Base-by-base conservation (phyloP, 192 early-diverging fungal genomes). In the Allomyces macrogynus region DNA sequence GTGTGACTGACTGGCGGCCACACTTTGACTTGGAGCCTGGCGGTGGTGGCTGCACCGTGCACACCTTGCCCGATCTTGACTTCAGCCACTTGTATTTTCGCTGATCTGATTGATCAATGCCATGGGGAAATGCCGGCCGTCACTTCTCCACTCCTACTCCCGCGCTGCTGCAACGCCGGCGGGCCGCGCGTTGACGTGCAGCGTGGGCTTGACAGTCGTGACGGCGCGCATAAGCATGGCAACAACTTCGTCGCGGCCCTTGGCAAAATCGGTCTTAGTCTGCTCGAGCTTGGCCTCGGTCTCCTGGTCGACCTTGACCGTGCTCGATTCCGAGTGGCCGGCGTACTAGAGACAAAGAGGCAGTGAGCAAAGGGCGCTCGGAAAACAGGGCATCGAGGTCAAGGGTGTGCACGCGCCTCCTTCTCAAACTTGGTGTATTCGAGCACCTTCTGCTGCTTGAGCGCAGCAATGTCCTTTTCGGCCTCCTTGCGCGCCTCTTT, bases 401-500 rank as follows among this genome's bases (percentile, higher is more conserved):
- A 63, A 65, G 11, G 14, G 66, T 11, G n/a, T 24, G 5, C 18
- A 63, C 63, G 23, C n/a, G 86, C 87, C 75, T 84, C 75, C 68
- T 80, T 75, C 62, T 89, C 87, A 72, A 84, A 91, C 27, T 70
- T 68, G 66, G 80, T 75, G 69, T 87, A 90, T 67, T 93, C 91
- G 49, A 78, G 74, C 68, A 85, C 85, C 80, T 94, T 97, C 72
- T 83, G 78, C 54, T 76, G 76, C 74, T 94, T 93, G 61, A 94
- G 77, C 44, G 77, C 78, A 61, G 89, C 87, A 66, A 98, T 93
- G 63, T 93, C 95, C 75, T 91, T 91, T 66, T 78, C 79, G 25
- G 95, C 95, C 68, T 93, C 91, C 12, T 86, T 82, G 66, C 95
- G 87, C n/a, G 95, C 95, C 70, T 91, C 92, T 78, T 93, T 92